Base-by-base conservation (phyloP, 345 rosid genomes). In the Populus pruinosa region DNA sequence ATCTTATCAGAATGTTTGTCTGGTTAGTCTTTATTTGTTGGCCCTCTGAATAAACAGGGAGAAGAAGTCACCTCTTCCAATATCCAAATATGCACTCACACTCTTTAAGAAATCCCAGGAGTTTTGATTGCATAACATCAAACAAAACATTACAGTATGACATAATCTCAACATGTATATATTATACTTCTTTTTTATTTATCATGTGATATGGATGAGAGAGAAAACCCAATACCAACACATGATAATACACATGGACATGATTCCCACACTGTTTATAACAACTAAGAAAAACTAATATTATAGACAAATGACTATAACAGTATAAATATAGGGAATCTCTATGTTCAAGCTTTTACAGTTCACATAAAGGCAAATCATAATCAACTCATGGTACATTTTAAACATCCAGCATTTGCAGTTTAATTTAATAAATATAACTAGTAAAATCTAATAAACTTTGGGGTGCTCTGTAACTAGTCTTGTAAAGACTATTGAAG, bases 1-100 rank as follows among this genome's bases (percentile, higher is more conserved):
- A 90, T 86, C 99, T 88, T 75, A 95, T 93, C 76, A 95, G 79
- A 83, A 93, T 95, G 82, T 95, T 95, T 75, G 91, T 90, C 88
- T 89, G 98, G 81, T 95, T 90, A 47, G 99, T 95, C 85, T 87
- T 90, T 85, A 95, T 92, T 76, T 77, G 82, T 81, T 93, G 99
- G 62, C 83, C 87, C 80, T 87, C 99, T 92, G 91, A 23, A 83
- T 49, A 77, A 70, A 77, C 80, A 76, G 44, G 7, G 44, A 70
- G 62, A 76, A 36, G 73, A 64, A 77, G 73, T 85, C 65, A 81
- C 71, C 66, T 76, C 39, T 56, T 73, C 43, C 17, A 76, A 55
- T 44, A 73, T 65, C n/a, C 49, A 65, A 75, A 56, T 47, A 69
- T 62, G 61, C 35, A 36, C 67, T 10, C 62, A 25, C 13, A n/a